Evolutionary conservation across 176 grass and related monocot genomes (phyloP), one percentile per base, ranked within the genome.

Genomic region (Aegilops speltoides): DNA sequence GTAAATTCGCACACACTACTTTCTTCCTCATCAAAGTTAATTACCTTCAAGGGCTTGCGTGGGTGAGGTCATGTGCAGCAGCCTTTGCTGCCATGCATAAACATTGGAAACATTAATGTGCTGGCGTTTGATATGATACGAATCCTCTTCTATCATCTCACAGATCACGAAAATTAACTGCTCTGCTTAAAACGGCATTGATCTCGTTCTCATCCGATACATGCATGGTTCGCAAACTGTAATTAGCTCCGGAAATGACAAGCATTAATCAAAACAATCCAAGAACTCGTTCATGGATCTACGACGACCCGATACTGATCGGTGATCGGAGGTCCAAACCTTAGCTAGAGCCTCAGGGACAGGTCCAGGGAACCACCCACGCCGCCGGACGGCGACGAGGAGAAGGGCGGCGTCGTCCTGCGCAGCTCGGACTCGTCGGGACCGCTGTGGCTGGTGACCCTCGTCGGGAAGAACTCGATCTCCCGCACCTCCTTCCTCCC

Each of bases 381-480:
- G 14, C 77, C 25, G 14, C 77, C 48, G 54, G 65, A 37, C 45
- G 81, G 62, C 7, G 73, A 56, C 2, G 25, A 74, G 54, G 40
- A 23, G 74, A 63, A 25, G n/a, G 54, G 52, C 6, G 45, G 45
- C 11, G 63, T 16, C 56, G 59, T 4, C 17, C 41, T 3, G 36
- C 69, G 68, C 12, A 84, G 9, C 87, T 85, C 82, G 6, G 89
- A 80, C 24, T 64, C 72, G 8, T 32, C 61, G 4, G 23, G 22
- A 23, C 13, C 19, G n/a, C 11, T 20, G 32, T 24, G 33, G 23
- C 15, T 54, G 19, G 22, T 34, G 50, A 50, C 38, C 24, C 24
- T 73, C 43, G 66, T 52, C 10, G 93, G 93, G 84, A 95, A 91
- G 91, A 95, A 95, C 64, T 95, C 89, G 78, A 95, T 91, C 93